Conservation (phyloP, 2,329 filamentous ascomycete genomes). For the Aspergillus sp. region DNA sequence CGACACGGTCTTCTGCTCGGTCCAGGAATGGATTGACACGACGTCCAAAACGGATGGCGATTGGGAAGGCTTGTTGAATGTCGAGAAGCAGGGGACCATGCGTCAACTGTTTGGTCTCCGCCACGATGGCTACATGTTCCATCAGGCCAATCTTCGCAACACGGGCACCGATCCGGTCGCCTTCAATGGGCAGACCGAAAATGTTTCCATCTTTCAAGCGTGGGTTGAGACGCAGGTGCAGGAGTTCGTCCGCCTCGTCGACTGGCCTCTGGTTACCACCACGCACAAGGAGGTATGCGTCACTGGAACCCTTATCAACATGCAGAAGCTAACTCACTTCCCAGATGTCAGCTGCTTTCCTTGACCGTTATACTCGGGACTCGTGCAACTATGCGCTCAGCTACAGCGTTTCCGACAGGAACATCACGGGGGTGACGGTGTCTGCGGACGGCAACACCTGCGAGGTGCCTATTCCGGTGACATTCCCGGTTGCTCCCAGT, state of each 20-base stretch:
- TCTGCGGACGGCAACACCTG: constrained; percentile 43
- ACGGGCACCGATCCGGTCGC: constrained; percentile 39
- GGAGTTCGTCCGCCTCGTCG: constrained; percentile 45
- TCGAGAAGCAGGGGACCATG: constrained; percentile 45
- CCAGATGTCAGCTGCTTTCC: constrained; percentile 41
- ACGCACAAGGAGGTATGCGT: constrained; percentile 48
- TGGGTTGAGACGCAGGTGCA: constrained; percentile 48
- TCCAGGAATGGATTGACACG: constrained; percentile 52
- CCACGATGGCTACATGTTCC: constrained; percentile 53
- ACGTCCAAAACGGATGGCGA: constrained; percentile 43
- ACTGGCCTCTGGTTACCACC: constrained; percentile 47
- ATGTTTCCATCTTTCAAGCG: constrained; percentile 47
- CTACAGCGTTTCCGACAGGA: constrained; percentile 36
- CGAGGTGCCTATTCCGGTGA: constrained; percentile 45
- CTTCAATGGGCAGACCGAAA: constrained; percentile 39
- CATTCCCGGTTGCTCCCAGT: constrained; percentile 40
- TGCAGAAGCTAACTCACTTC: too few relatives aligned
- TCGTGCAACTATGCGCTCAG: constrained; percentile 42
- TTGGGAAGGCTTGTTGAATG: constrained; percentile 43
- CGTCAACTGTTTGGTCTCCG: constrained; percentile 49
- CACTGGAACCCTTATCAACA: too few relatives aligned
- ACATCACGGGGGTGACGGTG: constrained; percentile 44
- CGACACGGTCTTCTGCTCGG: constrained; percentile 47
- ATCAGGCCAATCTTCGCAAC: constrained; percentile 53
- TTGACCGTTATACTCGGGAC: constrained; percentile 46